These are phyloP conservation scores for Nothophytophthora sp. DNA, from an alignment of 352 stramenopile genomes.

Conservation along the genomic window DNA sequence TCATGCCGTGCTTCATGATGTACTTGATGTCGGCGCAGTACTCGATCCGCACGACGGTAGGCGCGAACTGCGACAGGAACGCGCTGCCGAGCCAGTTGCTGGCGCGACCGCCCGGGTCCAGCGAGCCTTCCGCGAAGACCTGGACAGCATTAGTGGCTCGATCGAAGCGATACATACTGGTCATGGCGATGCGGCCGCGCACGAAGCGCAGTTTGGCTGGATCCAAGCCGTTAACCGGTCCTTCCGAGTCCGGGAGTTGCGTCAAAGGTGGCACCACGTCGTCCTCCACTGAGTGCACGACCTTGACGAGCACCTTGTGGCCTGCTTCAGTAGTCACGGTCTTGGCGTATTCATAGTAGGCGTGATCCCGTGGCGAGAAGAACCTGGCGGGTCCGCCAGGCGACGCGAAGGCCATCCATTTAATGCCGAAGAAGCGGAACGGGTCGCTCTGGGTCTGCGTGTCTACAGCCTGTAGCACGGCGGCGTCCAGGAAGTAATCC, in stretches of 20 bases:
- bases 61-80: conserved; percentile 66
- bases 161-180: conserved; percentile 69
- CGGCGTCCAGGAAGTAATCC: conserved; percentile 72
- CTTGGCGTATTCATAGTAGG: conserved; percentile 65
- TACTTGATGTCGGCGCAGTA: conserved; percentile 80
- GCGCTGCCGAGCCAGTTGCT: conserved; percentile 54
- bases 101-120: conserved; percentile 53
- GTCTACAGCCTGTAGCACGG: conserved; percentile 60
- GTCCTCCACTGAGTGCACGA: conserved; percentile 59
- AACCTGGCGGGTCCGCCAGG: conserved; percentile 42
- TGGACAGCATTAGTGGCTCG: conserved; percentile 51
- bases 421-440: conserved; percentile 79
- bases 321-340: conserved; percentile 39
- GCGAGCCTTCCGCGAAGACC: conserved; percentile 61
- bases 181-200: conserved; percentile 52
- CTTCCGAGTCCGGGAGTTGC: conserved; percentile 27
- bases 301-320: conserved; percentile 61
- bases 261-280: conserved; percentile 39
- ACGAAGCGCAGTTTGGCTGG: conserved; percentile 53
- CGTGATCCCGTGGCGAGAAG: conserved; percentile 57
- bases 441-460: conserved; percentile 56
- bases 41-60: conserved; percentile 60
- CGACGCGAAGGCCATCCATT: conserved; percentile 64
- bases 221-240: conserved; percentile 28
- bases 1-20: conserved; percentile 76